phyloP scores from a whole-genome alignment of 495 filamentous ascomycete genomes.

The Podospora bellae-mahoneyi region DNA sequence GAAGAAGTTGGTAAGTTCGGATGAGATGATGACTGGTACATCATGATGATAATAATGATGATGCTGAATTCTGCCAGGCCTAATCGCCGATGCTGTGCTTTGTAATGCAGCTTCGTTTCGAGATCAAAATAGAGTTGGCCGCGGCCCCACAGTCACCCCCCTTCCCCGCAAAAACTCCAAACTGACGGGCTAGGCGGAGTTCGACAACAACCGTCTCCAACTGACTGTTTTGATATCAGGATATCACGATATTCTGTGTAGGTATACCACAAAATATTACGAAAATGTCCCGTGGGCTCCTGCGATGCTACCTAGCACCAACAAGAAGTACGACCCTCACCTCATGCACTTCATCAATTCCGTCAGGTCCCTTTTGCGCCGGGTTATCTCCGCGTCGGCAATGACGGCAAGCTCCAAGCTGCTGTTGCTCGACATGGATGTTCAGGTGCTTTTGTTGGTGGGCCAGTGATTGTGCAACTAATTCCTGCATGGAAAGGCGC shows the following conservation, averaged over 20 bases:
- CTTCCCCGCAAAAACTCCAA: neutral
- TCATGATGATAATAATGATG: too few species aligned
- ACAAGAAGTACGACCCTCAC: neutral
- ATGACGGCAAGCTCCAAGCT: conserved; percentile 7
- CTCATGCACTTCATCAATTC: neutral
- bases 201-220: neutral
- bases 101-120: neutral
- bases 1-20: too few species aligned
- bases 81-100: neutral
- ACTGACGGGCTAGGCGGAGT: neutral
- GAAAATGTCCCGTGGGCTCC: neutral
- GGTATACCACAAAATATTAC: neutral
- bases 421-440: neutral
- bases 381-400: conserved; percentile 10
- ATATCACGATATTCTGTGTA: too few species aligned
- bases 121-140: neutral
- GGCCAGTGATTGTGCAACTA: neutral
- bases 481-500: neutral
- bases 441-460: neutral
- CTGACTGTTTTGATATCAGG: too few species aligned
- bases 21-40: too few species aligned
- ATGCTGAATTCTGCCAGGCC: neutral
- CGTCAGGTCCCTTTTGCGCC: conserved; percentile 2
- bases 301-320: neutral
- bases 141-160: too few species aligned